Percentiles rank a stretch among this genome's conserved stretches.
phyloP scores from a whole-genome alignment of 2,329 filamentous ascomycete genomes.

The Fusarium tupiense region DNA sequence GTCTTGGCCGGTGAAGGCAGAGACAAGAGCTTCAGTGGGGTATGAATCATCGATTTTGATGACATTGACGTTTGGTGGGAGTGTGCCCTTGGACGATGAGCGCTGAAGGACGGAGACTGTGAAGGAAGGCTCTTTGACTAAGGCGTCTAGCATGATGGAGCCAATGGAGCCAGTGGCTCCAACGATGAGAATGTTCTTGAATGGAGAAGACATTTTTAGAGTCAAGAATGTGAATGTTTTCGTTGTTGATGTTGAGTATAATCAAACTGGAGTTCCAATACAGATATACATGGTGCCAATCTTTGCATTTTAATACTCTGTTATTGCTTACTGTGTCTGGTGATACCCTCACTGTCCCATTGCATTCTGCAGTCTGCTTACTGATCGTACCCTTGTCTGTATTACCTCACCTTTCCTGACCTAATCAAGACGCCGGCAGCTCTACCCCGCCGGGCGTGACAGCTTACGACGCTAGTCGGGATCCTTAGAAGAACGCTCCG shows the following conservation, averaged over 20 bases:
- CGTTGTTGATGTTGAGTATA: rapidly evolving
- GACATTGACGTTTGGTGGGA: background rate
- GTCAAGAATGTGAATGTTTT: background rate
- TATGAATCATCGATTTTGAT: conserved; percentile 9
- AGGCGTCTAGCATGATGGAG: background rate
- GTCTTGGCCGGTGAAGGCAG: conserved; percentile 1
- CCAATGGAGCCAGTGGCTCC: background rate
- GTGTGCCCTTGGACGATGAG: background rate
- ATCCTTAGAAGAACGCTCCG: background rate
- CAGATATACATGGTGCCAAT: rapidly evolving
- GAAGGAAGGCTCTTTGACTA: background rate
- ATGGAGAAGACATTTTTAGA: background rate
- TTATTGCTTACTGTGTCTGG: rapidly evolving
- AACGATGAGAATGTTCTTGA: background rate
- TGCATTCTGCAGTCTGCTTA: background rate
- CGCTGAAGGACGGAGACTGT: background rate
- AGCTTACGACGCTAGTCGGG: background rate
- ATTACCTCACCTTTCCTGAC: background rate
- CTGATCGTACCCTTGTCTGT: background rate
- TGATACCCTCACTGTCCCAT: background rate
- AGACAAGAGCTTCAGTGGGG: background rate
- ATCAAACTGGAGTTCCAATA: rapidly evolving
- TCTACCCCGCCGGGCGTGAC: background rate
- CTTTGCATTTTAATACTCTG: background rate
- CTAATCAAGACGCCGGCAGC: background rate